Evolutionary conservation across 2,329 filamentous ascomycete species (phyloP).

Genomic region (Phaeosphaeriaceae sp.): DNA sequence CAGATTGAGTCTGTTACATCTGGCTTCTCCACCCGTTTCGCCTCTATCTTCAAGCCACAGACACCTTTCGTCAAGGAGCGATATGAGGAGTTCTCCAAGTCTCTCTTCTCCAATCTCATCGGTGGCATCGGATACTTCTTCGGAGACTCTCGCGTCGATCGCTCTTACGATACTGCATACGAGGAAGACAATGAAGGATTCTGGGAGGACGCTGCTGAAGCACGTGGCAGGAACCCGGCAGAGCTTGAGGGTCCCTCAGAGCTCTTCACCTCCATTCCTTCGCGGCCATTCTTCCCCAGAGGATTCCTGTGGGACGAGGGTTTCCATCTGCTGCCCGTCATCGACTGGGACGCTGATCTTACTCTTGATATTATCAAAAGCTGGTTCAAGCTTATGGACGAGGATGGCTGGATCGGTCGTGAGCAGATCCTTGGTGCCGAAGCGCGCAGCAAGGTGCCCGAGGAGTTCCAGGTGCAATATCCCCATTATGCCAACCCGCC

Average conservation of each 20-base stretch:
- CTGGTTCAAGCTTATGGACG: slow-evolving; percentile 96
- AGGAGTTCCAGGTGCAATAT: slow-evolving; percentile 93
- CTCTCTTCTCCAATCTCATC: slow-evolving; percentile 91
- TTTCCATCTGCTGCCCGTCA: slow-evolving; percentile 88
- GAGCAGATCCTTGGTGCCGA: slow-evolving; percentile 94
- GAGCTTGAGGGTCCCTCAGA: slow-evolving; percentile 82
- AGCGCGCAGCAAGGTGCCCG: slow-evolving; percentile 91
- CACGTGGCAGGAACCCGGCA: slow-evolving; percentile 72
- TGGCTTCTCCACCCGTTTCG: slow-evolving; percentile 77
- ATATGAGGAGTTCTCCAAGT: slow-evolving; percentile 82
- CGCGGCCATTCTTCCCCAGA: slow-evolving; percentile 92
- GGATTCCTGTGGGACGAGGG: slow-evolving; percentile 99
- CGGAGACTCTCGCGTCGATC: slow-evolving; percentile 85
- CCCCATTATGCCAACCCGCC: slow-evolving; percentile 98
- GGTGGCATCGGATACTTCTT: slow-evolving; percentile 97
- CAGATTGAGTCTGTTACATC: slow-evolving; percentile 71
- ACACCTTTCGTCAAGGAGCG: slow-evolving; percentile 76
- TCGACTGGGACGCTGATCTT: slow-evolving; percentile 93
- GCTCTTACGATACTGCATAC: slow-evolving; percentile 90
- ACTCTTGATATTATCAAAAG: slow-evolving; percentile 84
- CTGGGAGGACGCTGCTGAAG: slow-evolving; percentile 89
- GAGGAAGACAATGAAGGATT: slow-evolving; percentile 95
- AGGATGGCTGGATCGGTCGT: slow-evolving; percentile 95
- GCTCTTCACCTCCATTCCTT: slow-evolving; percentile 90
- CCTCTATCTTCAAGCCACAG: slow-evolving; percentile 73